Conservation (phyloP, 1,284 basidiomycete genomes). For the Ceratobasidium sp. region DNA sequence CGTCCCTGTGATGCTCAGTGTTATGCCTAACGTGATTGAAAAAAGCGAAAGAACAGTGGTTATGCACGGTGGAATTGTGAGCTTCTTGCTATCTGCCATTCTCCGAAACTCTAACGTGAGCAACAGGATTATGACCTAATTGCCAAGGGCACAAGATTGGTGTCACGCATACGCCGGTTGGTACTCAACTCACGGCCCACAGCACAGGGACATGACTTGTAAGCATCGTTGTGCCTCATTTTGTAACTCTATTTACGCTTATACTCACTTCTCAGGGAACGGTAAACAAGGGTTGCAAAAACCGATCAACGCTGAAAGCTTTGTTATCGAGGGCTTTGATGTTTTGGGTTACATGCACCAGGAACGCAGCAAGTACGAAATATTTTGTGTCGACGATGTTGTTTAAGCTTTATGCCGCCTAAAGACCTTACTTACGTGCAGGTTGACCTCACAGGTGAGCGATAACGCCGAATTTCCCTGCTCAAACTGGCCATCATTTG, state of each 20-base stretch:
- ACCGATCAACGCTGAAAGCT: slow-evolving; percentile 66
- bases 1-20: slow-evolving; percentile 67
- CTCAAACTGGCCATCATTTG: not conserved
- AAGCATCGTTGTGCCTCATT: slow-evolving; percentile 46
- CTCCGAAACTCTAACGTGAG: slow-evolving; percentile 47
- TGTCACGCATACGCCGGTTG: not conserved
- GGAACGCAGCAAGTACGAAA: slow-evolving; percentile 58
- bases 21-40: slow-evolving; percentile 75
- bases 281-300: slow-evolving; percentile 75
- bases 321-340: slow-evolving; percentile 72
- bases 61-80: slow-evolving; percentile 69
- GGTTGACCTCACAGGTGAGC: slow-evolving; percentile 29
- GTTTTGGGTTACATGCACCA: slow-evolving; percentile 66
- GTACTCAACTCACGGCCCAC: not conserved
- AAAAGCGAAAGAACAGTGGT: slow-evolving; percentile 73
- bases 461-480: not conserved
- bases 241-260: slow-evolving; percentile 45
- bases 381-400: not conserved
- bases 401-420: not conserved
- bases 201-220: slow-evolving; percentile 68
- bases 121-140: slow-evolving; percentile 67
- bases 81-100: not conserved
- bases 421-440: slow-evolving; percentile 34
- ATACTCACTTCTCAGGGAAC: slow-evolving; percentile 54
- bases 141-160: slow-evolving; percentile 63